Conservation (phyloP, 2,329 filamentous ascomycete genomes). For the Claviceps spartinae region DNA sequence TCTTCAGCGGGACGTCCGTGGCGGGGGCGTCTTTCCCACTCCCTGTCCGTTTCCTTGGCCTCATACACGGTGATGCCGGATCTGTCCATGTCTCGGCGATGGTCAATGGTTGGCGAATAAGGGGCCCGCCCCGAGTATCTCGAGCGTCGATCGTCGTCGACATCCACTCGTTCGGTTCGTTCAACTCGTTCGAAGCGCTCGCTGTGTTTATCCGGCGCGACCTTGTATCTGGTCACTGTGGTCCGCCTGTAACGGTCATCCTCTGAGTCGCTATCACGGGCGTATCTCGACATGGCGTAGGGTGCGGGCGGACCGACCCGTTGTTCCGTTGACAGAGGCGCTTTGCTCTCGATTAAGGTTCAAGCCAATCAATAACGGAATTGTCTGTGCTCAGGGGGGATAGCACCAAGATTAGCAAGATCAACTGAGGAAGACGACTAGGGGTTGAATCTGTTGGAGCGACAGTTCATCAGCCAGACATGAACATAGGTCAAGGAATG, state of each 20-base stretch:
- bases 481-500: background rate
- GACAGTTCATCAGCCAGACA: background rate
- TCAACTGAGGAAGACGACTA: background rate
- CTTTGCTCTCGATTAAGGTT: constrained; percentile 1
- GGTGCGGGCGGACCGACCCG: constrained; percentile 9
- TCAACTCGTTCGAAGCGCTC: constrained; percentile 27
- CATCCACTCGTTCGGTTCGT: constrained; percentile 25
- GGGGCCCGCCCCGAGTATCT: constrained; percentile 29
- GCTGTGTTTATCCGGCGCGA: constrained; percentile 25
- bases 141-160: constrained; percentile 33
- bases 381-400: background rate
- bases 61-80: constrained; percentile 24
- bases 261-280: constrained; percentile 24
- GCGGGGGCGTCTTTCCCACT: constrained; percentile 30
- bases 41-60: constrained; percentile 20
- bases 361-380: background rate
- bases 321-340: constrained; percentile 5
- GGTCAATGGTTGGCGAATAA: constrained; percentile 28
- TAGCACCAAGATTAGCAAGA: background rate
- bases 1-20: constrained; percentile 35
- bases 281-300: constrained; percentile 19
- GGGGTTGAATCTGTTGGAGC: background rate
- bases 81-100: constrained; percentile 14
- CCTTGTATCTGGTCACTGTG: constrained; percentile 41
- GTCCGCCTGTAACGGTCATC: constrained; percentile 33